A percentile compares a stretch with the other conserved stretches of the same genome.
Evolutionary conservation across 2,329 filamentous ascomycete genomes (phyloP).

Genomic region (Emericellopsis atlantica): DNA sequence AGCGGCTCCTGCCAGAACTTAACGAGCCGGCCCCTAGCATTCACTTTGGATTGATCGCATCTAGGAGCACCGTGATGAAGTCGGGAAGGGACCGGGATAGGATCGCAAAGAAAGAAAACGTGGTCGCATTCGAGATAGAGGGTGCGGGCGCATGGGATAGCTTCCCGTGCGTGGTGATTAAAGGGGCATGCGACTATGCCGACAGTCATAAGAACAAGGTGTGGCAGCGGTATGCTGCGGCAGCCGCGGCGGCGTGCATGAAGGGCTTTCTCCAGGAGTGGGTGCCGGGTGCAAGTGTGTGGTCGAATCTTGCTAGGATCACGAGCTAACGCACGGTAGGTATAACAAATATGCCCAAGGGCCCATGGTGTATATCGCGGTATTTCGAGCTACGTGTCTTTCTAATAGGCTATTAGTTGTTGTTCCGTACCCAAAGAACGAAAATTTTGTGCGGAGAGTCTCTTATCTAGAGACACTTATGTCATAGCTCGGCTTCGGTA

Average conservation of each 20-base stretch:
- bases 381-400: no score
- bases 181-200: slow-evolving; percentile 4
- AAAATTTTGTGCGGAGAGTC: neutral
- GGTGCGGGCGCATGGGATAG: slow-evolving; percentile 12
- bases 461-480: no score
- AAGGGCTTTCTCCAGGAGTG: neutral
- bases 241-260: slow-evolving; percentile 1
- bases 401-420: neutral
- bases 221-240: slow-evolving; percentile 2
- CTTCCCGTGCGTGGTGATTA: slow-evolving; percentile 15
- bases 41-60: slow-evolving; percentile 22
- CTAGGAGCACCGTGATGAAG: slow-evolving; percentile 24
- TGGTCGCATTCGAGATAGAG: slow-evolving; percentile 17
- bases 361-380: no score
- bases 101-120: slow-evolving; percentile 8
- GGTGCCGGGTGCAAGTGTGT: neutral
- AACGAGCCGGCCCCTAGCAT: slow-evolving; percentile 6
- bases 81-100: slow-evolving; percentile 18
- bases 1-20: slow-evolving; percentile 9
- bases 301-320: no score
- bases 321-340: no score
- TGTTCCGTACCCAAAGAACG: neutral
- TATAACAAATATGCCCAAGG: no score
- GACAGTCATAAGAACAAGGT: slow-evolving; percentile 4
- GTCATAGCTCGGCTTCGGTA: no score